A percentile compares a stretch with the other conserved stretches of the same genome.
Conservation (phyloP, 352 stramenopile genomes). For the Phytophthora hibernalis region DNA sequence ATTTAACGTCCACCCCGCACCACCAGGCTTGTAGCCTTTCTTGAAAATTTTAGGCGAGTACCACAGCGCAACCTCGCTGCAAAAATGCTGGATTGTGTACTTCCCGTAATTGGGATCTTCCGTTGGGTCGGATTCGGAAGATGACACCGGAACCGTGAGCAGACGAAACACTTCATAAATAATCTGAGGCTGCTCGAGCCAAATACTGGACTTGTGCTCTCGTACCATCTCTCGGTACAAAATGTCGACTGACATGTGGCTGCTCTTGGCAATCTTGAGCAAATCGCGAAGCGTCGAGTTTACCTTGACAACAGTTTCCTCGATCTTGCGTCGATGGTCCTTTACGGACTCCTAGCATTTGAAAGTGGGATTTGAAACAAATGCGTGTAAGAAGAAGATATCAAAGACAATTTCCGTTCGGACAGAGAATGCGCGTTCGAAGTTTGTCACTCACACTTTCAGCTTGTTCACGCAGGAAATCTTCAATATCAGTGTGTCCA, state of each 20-base stretch:
- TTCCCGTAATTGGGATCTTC: constrained; percentile 79
- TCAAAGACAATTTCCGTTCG: constrained; percentile 2
- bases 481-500: constrained; percentile 76
- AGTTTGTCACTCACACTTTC: constrained; percentile 67
- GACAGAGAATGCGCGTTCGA: not conserved
- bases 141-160: constrained; percentile 55
- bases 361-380: not conserved
- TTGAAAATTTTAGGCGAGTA: constrained; percentile 84
- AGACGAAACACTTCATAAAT: constrained; percentile 85
- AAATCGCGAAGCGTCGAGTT: constrained; percentile 73
- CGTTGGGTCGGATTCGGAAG: constrained; percentile 37
- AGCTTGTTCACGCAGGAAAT: constrained; percentile 79
- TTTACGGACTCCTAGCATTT: constrained; percentile 79
- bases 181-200: constrained; percentile 82
- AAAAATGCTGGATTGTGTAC: constrained; percentile 88
- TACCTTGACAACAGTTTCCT: constrained; percentile 71
- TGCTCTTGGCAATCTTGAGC: constrained; percentile 68
- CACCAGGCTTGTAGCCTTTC: constrained; percentile 50
- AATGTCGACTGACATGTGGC: constrained; percentile 74
- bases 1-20: constrained; percentile 45
- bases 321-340: constrained; percentile 83
- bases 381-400: constrained; percentile 2
- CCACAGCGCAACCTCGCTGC: constrained; percentile 79
- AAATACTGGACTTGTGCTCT: constrained; percentile 71
- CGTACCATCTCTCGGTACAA: constrained; percentile 82